Evolutionary conservation across 2,329 filamentous ascomycete species (phyloP), one percentile per base, ranked within the genome.

Genomic region (Colletotrichum filicis): DNA sequence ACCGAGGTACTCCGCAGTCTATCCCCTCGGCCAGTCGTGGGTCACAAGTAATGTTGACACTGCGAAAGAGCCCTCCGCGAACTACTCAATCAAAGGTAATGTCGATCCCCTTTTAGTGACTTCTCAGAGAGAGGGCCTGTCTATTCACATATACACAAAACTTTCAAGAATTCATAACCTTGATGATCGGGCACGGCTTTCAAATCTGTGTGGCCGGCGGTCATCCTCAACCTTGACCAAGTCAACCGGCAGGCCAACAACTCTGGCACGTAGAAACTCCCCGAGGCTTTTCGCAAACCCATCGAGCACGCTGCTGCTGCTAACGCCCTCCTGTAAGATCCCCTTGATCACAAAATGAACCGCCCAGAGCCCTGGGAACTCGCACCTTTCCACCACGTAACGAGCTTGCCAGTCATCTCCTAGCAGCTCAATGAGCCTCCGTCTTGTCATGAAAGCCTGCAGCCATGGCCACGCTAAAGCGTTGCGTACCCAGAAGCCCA

Each of bases 271-370:
- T 42, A 88, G 76, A 77, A 85, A 89, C 79, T 89, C 87, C 16
- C 82, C 85, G 76, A 89, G 84, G 0, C 86, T 86, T 76, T 89
- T 89, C 2, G 83, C 88, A 75, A 89, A 83, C 2, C 82, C 81
- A 78, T 89, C 87, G 24, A 89, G 70, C 28, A 84, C 77, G 42
- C 80, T 83, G 26, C 83, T 86, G 70, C 85, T 86, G 75, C 86
- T 88, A 1, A 89, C 85, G 0, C 83, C 83, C 1, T 82, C 77
- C 2, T 84, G 83, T 12, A 87, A 74, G 24, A 85, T 81, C 2
- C 84, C 85, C 70, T 84, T 85, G 5, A 87, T 78, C 5, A 87
- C 83, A 76, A 86, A 86, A 72, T 88, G 82, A 16, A 87, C 82
- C 0, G 84, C 83, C 55, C 78, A 75, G 0, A 88, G 76, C 16